phyloP scores from a whole-genome alignment of 1,139 yeast species.

The Yamadazyma sp. region DNA sequence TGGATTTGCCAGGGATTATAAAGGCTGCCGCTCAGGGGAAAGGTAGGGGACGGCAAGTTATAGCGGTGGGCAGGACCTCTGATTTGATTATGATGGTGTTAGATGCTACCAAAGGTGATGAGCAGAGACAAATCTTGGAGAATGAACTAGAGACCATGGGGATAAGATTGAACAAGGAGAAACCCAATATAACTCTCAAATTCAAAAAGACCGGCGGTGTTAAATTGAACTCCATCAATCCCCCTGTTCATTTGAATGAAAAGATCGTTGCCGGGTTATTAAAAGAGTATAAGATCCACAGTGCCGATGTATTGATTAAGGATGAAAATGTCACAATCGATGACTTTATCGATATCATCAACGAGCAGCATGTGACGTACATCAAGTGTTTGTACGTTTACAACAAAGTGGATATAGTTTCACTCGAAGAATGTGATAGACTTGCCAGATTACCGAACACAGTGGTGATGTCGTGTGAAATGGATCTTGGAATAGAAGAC shows the following conservation, averaged over 20 bases:
- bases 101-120: constrained; percentile 91
- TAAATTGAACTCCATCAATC: constrained; percentile 75
- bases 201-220: constrained; percentile 90
- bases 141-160: constrained; percentile 93
- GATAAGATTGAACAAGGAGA: constrained; percentile 75
- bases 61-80: constrained; percentile 93
- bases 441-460: constrained; percentile 91
- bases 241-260: constrained; percentile 81
- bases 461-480: constrained; percentile 88
- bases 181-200: constrained; percentile 80
- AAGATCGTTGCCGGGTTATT: constrained; percentile 74
- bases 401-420: constrained; percentile 93
- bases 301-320: constrained; percentile 87
- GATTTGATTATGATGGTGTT: constrained; percentile 90
- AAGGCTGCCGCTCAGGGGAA: constrained; percentile 97
- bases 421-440: constrained; percentile 90
- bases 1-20: constrained; percentile 95
- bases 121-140: constrained; percentile 84
- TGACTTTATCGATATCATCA: constrained; percentile 89
- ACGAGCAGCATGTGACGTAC: constrained; percentile 82
- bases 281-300: constrained; percentile 86
- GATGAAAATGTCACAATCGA: constrained; percentile 91
- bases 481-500: constrained; percentile 83
- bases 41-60: constrained; percentile 96
- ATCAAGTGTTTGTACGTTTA: constrained; percentile 91